Conservation (phyloP, 208 protist species). For the Acanthamoeba triangularis region DNA sequence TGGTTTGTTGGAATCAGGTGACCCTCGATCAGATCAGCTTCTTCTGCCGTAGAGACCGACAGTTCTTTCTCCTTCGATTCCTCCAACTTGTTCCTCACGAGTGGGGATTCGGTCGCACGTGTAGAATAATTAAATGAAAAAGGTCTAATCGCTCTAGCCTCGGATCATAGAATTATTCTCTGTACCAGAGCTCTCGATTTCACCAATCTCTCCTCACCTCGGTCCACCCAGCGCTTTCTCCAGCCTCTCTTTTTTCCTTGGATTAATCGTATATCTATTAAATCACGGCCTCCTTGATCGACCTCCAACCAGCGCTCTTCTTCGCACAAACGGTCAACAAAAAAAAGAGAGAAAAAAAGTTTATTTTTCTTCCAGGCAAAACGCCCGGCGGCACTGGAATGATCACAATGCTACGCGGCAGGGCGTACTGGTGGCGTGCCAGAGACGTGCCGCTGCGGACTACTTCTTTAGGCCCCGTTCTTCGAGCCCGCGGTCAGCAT, state of each 20-base stretch:
- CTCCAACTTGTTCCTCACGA: too few species aligned
- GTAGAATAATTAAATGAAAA: too few species aligned
- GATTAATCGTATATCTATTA: not conserved
- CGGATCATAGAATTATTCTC: not conserved
- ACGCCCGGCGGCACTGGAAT: not conserved
- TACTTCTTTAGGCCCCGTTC: not conserved
- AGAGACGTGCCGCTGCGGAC: too few species aligned
- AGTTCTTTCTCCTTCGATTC: too few species aligned
- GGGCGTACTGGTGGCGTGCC: too few species aligned
- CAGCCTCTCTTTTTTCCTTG: not conserved
- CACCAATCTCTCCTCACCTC: not conserved
- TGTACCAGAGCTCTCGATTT: not conserved
- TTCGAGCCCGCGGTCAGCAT: not conserved
- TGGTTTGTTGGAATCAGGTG: not conserved
- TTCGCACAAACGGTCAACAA: slow-evolving; percentile 29
- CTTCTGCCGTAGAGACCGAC: not conserved
- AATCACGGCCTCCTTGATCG: not conserved
- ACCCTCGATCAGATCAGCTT: not conserved
- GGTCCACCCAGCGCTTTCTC: not conserved
- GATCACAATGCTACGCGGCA: not conserved
- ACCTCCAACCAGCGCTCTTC: not conserved
- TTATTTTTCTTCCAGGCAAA: not conserved
- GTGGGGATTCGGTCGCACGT: too few species aligned
- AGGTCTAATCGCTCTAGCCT: too few species aligned
- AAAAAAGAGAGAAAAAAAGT: not conserved